Base-by-base conservation (phyloP, 306 rosid genomes). In the Fragaria iinumae region DNA sequence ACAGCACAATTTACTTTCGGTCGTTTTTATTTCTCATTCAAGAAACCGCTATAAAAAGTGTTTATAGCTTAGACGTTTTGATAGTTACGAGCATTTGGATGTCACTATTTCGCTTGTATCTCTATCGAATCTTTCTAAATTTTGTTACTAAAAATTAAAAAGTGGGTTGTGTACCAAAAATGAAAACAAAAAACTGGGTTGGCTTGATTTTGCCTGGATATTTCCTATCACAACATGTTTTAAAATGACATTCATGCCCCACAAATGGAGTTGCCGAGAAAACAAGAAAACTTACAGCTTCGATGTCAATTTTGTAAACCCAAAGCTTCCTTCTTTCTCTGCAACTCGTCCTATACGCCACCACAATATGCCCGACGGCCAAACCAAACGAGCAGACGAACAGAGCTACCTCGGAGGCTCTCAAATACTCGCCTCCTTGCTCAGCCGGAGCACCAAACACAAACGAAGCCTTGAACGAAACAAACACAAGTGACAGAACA, bases 321-420 rank as follows among this genome's bases (percentile, higher is more conserved):
- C 89, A 77, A 73, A 96, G 99, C 90, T 92, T 96, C 72, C 98
- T 74, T 80, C 98, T 87, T 70, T 96, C 99, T 83, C 91, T 91
- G 90, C 99, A 96, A 87, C 98, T 91, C 14, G 99, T 96, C 80
- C 93, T 88, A 69, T 96, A 91, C 4, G 99, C 99, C 69, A 90
- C 98, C 9, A 83, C 85, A 25, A 96, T 73, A 79, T 96, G 99
- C 12, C 93, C 99, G 80, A 89, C 84, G 7, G 96, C 97, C 88
- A 96, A 87, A 78, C 52, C 88, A 72, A 76, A 79, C 13, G 99
- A 96, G 34, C 97, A 89, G 38, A 86, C 8, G 78, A 96, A 93
- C 82, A 93, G 67, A 75, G 98, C 88, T 11, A 89, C 76, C 69
- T 92, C 93, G 38, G 84, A 71, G 12, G 80, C 84, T 75, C 92